Evolutionary conservation across 768 basidiomycete species (phyloP), one percentile per base, ranked within the genome.

Genomic region (Cystobasidium tubakii): DNA sequence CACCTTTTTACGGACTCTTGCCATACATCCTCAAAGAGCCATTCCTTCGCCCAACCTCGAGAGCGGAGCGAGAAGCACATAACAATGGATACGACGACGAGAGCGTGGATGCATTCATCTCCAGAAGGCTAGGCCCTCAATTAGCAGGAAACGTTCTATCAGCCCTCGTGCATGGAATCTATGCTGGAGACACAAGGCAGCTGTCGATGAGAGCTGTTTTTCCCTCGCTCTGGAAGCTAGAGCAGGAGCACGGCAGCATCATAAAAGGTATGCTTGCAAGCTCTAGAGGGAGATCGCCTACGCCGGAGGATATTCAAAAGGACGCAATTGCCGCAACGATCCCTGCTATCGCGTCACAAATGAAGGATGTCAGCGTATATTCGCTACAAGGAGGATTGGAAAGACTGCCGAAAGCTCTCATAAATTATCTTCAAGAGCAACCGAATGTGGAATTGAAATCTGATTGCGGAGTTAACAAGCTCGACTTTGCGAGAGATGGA

Each of bases 121-220:
- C 85, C 0, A 84, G 90, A 15, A 84, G 91, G 27, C 89, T 96
- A 72, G 90, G 91, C 0, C 80, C 84, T 6, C 81, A 84, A 1
- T 86, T 94, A 77, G 91, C 94, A 0, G 85, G 87, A 19, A 84
- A 85, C 1, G 84, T 97, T 69, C 87, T 89, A 50, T 91, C 85
- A 39, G 89, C 94, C 0, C 83, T 96, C 73, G 87, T 92, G 0
- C 94, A 96, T 78, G 95, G 95, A 0, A 90, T 98, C 70, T 97
- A 97, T 79, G 92, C 92, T 0, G 87, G 91, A 0, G 92, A 95
- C 78, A 86, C 92, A 1, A 83, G 89, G 1, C 78, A 83, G 46
- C 81, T 98, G 21, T 91, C 90, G 73, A 83, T 92, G 1, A 86
- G 88, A 1, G 85, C 91, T 1, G 86, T 91, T 0, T 91, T 96